phyloP scores from a whole-genome alignment of 805 yeast species.

The Hanseniaspora opuntiae region DNA sequence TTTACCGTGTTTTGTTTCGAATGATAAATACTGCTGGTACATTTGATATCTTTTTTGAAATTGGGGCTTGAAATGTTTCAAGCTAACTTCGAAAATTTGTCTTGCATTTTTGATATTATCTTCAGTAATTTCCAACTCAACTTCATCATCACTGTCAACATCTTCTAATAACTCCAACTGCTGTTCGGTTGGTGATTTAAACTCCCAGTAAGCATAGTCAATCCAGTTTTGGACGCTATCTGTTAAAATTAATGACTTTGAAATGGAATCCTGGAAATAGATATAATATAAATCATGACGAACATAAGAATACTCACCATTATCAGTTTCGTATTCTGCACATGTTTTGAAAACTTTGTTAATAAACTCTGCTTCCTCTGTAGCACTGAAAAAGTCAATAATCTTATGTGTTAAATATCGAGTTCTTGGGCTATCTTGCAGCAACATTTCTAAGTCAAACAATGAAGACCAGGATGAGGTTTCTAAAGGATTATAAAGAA shows the following conservation, averaged over 20 bases:
- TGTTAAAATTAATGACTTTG: constrained; percentile 22
- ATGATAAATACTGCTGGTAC: constrained; percentile 47
- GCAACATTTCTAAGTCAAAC: constrained; percentile 50
- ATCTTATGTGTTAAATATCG: constrained; percentile 42
- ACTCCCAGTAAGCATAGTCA: constrained; percentile 56
- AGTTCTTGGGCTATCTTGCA: constrained; percentile 61
- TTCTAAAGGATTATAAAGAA: constrained; percentile 21
- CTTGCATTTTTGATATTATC: constrained; percentile 42
- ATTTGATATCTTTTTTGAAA: constrained; percentile 38
- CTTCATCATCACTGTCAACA: constrained; percentile 29
- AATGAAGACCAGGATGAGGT: constrained; percentile 43
- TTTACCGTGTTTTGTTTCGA: constrained; percentile 53
- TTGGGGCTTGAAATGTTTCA: constrained; percentile 30
- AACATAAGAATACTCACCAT: constrained; percentile 42
- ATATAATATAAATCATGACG: constrained; percentile 22
- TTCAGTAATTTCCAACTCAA: constrained; percentile 37
- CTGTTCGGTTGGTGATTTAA: constrained; percentile 44
- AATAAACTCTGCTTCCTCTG: not conserved
- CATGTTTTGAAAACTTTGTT: constrained; percentile 28
- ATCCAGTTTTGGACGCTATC: constrained; percentile 40
- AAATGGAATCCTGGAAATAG: constrained; percentile 18
- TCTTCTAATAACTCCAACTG: constrained; percentile 31
- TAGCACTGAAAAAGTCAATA: constrained; percentile 17
- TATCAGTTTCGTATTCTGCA: constrained; percentile 51
- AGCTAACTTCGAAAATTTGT: constrained; percentile 41